These are phyloP conservation scores for Paracoccidioides brasiliensis DNA, from an alignment of 2,329 filamentous ascomycete genomes.

Conservation along the genomic window DNA sequence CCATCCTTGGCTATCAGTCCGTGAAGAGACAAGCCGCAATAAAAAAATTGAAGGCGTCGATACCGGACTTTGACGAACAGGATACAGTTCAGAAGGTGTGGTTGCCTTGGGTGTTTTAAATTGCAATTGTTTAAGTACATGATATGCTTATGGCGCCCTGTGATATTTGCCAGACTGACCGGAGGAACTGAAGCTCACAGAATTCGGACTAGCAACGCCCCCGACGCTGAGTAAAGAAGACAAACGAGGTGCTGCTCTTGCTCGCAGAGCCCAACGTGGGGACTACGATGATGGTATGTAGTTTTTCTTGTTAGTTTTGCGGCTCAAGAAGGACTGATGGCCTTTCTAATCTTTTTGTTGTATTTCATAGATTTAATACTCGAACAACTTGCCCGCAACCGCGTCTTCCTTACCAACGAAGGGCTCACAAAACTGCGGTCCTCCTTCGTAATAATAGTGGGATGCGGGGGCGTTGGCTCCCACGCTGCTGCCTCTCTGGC, in stretches of 20 bases:
- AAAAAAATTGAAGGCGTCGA: conserved; percentile 47
- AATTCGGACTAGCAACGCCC: conserved; percentile 32
- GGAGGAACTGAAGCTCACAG: conserved; percentile 34
- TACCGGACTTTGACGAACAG: conserved; percentile 39
- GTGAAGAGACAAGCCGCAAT: conserved; percentile 42
- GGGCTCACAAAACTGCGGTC: conserved; percentile 67
- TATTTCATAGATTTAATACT: conserved; percentile 60
- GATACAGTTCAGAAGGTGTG: conserved; percentile 40
- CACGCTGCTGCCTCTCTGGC: conserved; percentile 78
- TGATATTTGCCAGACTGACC: conserved; percentile 21
- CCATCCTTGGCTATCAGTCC: conserved; percentile 46
- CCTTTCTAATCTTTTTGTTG: conserved; percentile 5
- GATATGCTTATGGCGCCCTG: neutral
- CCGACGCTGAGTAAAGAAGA: conserved; percentile 38
- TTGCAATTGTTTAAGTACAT: neutral
- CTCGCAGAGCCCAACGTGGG: conserved; percentile 46
- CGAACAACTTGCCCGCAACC: conserved; percentile 86
- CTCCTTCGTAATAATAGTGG: conserved; percentile 79
- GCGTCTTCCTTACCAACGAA: conserved; percentile 73
- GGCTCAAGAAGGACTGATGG: neutral
- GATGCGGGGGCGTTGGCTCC: conserved; percentile 87
- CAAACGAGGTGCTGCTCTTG: conserved; percentile 44
- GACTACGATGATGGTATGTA: conserved; percentile 49
- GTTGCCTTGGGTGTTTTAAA: neutral
- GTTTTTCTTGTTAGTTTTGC: neutral